phyloP scores from a whole-genome alignment of 768 basidiomycete species.

The Phanerochaete sordida region DNA sequence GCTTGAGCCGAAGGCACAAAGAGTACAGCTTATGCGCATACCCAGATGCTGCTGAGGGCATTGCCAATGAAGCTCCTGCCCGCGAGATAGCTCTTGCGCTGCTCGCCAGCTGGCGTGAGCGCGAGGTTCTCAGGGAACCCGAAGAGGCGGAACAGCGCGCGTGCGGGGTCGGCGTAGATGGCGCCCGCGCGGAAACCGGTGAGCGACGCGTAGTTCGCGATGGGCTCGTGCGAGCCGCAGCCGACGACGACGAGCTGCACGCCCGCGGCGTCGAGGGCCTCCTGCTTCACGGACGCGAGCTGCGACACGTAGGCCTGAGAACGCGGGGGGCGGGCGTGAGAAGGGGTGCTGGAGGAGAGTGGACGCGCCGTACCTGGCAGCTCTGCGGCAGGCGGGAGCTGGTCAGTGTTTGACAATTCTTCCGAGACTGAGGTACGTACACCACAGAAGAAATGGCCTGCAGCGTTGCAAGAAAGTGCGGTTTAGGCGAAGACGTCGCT shows the following conservation, averaged over 20 bases:
- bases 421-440: slow-evolving; percentile 32
- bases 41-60: slow-evolving; percentile 42
- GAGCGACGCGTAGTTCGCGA: slow-evolving; percentile 44
- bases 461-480: neutral
- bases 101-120: slow-evolving; percentile 40
- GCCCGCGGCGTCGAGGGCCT: slow-evolving; percentile 36
- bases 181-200: slow-evolving; percentile 41
- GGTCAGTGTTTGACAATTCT: neutral
- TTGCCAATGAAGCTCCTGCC: slow-evolving; percentile 26
- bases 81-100: slow-evolving; percentile 45
- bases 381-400: slow-evolving; percentile 20
- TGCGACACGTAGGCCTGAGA: slow-evolving; percentile 45
- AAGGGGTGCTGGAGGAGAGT: neutral
- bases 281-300: slow-evolving; percentile 39
- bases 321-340: neutral
- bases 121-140: slow-evolving; percentile 54
- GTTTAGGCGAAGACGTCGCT: neutral
- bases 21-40: slow-evolving; percentile 20
- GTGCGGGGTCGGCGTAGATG: slow-evolving; percentile 65
- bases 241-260: slow-evolving; percentile 50
- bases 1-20: neutral
- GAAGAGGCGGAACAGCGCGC: slow-evolving; percentile 53
- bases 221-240: slow-evolving; percentile 55
- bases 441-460: slow-evolving; percentile 67
- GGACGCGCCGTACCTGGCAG: slow-evolving; percentile 35